Percentiles rank a stretch among this genome's conserved stretches.
Evolutionary conservation across 2,329 filamentous ascomycete genomes (phyloP).

Genomic region (Hymenoscyphus occultus): DNA sequence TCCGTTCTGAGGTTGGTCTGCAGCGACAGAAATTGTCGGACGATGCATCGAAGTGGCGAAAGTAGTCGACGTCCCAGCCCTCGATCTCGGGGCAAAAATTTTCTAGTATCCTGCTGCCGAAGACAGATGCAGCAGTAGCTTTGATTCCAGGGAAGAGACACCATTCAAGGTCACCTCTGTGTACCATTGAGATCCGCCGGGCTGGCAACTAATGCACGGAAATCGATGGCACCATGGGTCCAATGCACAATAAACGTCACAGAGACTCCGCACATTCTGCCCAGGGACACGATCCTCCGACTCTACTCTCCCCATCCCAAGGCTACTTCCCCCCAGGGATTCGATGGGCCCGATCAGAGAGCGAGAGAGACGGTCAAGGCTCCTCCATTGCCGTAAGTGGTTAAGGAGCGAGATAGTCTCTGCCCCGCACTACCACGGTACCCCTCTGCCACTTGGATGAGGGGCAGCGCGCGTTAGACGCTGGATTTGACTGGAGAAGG

Average conservation of each 20-base stretch:
- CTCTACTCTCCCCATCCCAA: slow-evolving; percentile 6
- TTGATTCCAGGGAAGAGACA: slow-evolving; percentile 20
- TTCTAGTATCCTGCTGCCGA: slow-evolving; percentile 24
- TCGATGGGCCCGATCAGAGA: not conserved
- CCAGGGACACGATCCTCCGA: slow-evolving; percentile 30
- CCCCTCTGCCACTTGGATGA: slow-evolving; percentile 24
- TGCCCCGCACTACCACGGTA: slow-evolving; percentile 36
- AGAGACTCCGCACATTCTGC: slow-evolving; percentile 25
- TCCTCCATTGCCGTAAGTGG: slow-evolving; percentile 24
- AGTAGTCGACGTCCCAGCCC: slow-evolving; percentile 27
- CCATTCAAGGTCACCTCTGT: slow-evolving; percentile 16
- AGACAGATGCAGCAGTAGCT: slow-evolving; percentile 14
- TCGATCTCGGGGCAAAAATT: slow-evolving; percentile 30
- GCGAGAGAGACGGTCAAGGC: slow-evolving; percentile 18
- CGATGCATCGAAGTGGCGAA: slow-evolving; percentile 37
- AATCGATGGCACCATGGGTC: slow-evolving; percentile 30
- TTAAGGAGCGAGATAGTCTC: slow-evolving; percentile 18
- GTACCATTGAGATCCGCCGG: slow-evolving; percentile 31
- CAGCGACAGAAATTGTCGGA: slow-evolving; percentile 32
- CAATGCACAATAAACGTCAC: slow-evolving; percentile 32
- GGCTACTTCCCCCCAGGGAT: not conserved
- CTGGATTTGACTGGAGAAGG: slow-evolving; percentile 37
- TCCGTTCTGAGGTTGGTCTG: slow-evolving; percentile 33
- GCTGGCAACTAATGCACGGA: slow-evolving; percentile 35
- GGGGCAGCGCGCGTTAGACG: slow-evolving; percentile 27